Evolutionary conservation across 768 basidiomycete species (phyloP).

Genomic region (Russula foetens): DNA sequence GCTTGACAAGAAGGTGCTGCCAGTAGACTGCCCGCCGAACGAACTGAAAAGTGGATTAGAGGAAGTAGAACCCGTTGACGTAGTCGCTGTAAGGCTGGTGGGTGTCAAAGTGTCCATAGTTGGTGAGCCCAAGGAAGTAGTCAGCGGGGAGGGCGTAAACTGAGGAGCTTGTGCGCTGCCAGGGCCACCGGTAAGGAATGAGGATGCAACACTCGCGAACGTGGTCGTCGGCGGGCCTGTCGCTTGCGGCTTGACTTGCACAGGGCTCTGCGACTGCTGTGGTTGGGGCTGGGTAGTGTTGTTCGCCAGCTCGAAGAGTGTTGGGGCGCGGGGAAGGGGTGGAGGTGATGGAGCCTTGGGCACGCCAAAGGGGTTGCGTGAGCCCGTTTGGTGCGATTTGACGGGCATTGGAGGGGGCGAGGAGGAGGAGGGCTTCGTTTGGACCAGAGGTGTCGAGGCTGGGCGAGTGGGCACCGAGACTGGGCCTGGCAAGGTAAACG

Average conservation of each 20-base stretch:
- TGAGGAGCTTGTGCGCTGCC: slow-evolving; percentile 14
- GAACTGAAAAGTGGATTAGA: slow-evolving; percentile 43
- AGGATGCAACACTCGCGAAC: slow-evolving; percentile 65
- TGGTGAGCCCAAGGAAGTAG: slow-evolving; percentile 10
- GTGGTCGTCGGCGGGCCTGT: slow-evolving; percentile 24
- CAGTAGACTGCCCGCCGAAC: slow-evolving; percentile 45
- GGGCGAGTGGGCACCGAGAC: slow-evolving; percentile 43
- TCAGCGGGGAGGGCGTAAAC: slow-evolving; percentile 20
- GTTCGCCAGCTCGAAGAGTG: slow-evolving; percentile 71
- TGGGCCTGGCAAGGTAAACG: slow-evolving; percentile 17
- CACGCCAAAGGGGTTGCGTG: slow-evolving; percentile 90
- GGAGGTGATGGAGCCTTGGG: slow-evolving; percentile 46
- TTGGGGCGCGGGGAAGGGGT: slow-evolving; percentile 69
- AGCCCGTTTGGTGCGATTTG: slow-evolving; percentile 86
- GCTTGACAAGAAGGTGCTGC: slow-evolving; percentile 30
- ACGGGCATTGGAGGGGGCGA: slow-evolving; percentile 54
- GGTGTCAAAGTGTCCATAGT: not conserved
- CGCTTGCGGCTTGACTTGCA: slow-evolving; percentile 17
- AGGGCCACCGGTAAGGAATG: slow-evolving; percentile 46
- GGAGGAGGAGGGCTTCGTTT: slow-evolving; percentile 30
- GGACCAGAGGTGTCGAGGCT: slow-evolving; percentile 63
- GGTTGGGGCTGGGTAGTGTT: slow-evolving; percentile 27
- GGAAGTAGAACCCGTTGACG: slow-evolving; percentile 37
- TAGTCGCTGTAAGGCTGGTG: slow-evolving; percentile 23
- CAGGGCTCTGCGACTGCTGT: not conserved